Base-by-base conservation (phyloP, 768 basidiomycete genomes). In the Russula foetens region DNA sequence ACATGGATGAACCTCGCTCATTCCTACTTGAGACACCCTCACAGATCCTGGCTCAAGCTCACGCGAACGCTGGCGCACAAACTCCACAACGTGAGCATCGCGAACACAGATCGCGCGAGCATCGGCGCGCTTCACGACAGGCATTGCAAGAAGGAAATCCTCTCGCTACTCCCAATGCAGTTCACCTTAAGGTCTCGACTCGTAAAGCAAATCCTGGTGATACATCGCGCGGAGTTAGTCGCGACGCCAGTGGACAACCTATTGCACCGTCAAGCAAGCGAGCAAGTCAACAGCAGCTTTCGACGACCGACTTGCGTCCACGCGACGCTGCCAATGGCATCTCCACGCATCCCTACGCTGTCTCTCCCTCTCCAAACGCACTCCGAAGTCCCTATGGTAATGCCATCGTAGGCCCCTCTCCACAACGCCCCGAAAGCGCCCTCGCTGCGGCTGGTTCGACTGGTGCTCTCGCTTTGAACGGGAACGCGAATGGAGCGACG, bases 221-320 rank as follows among this genome's bases (percentile, higher is more conserved):
- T 29, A 74, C 74, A 11, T 68, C 77, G 2, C 79, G 84, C 47
- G 84, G 82, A 56, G 78, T 82, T 38, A 70, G 69, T 28, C 74
- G 76, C 21, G 79, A 80, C 53, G 63, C 65, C 52, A 87, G 85
- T 65, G 84, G 82, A 11, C 88, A 88, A 68, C 81, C 85, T 7
- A 72, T 87, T n/a, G 77, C 82, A 17, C 82, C 89, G 15, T 76
- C 78, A 8, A 84, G 83, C 67, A 80, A 88, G 53, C 82, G 89
- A 41, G 79, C 79, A 3, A 89, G 88, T 68, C 85, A 87, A 68
- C 82, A 81, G 53, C 81, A 80, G 56, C 55, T 63, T 3, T 43
- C 66, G 1, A 63, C 65, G 23, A 64, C 56, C 21, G 68, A 68
- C 28, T 52, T 67, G 21, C 74, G 75, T 24, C 76, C 73, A 58